Base-by-base conservation (phyloP, 2,329 filamentous ascomycete genomes). In the Fusarium burgessii region DNA sequence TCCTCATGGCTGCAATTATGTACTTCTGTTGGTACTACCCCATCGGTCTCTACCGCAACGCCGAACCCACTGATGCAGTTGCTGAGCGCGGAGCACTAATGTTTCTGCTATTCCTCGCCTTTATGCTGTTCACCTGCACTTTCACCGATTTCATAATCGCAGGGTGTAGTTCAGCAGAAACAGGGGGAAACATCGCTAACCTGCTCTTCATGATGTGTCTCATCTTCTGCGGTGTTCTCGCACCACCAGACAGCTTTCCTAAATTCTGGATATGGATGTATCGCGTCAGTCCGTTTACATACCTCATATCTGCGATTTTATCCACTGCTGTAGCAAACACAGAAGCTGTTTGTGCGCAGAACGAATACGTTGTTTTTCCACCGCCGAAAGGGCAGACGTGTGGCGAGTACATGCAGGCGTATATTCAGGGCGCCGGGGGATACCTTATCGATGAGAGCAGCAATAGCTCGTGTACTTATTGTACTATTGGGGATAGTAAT, bases 251-350 rank as follows among this genome's bases (percentile, higher is more conserved):
- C 12, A 86, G 86, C 14, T 80, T 86, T 29, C 90, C 89, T 3
- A 88, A 89, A 7, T 87, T 88, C 65, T 81, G 75, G 75, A 74
- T 77, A 41, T 75, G 76, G 32, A 73, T 77, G 76, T 95, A 95
- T 81, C 89, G 92, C 49, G 82, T 94, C 51, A 94, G 91, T 1
- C 94, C 94, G 0, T 92, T 97, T 74, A 95, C 92, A 0, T 97
- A 97, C 78, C 83, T 96, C 18, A 89, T 95, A 29, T 87, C 87
- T 13, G 92, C 90, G 25, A 90, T 97, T 82, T 80, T 95, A 0
- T 87, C 91, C 0, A 88, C 88, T 1, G 93, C 89, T 6, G 82
- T 97, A 8, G 92, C 92, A 42, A 90, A 92, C 74, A 89, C 88
- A 0, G 51, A 81, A 0, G 89, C 95, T 35, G 72, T 78, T 0